phyloP scores from a whole-genome alignment of 805 yeast species.

The Metschnikowia picachoensis region DNA sequence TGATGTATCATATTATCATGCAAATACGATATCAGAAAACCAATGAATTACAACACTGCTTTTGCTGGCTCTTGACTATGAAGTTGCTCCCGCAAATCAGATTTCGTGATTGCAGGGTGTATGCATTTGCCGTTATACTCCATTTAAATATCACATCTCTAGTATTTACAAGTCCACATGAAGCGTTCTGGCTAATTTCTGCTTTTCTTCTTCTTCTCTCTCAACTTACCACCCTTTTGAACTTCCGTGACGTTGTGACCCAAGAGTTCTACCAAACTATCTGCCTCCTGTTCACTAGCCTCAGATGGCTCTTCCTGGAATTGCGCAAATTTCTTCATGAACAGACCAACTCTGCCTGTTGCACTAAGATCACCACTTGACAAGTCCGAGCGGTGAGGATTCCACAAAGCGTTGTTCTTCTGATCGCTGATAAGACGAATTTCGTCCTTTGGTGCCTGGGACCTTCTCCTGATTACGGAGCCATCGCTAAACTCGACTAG shows the following conservation, averaged over 20 bases:
- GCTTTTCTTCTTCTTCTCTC: conserved; percentile 36
- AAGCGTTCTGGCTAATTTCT: conserved; percentile 20
- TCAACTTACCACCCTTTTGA: conserved; percentile 52
- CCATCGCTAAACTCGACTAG: conserved; percentile 93
- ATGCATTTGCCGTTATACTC: neutral
- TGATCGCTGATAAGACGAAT: conserved; percentile 83
- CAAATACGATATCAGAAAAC: too few species aligned
- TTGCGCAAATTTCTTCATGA: conserved; percentile 59
- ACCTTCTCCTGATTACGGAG: conserved; percentile 75
- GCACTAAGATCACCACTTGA: conserved; percentile 75
- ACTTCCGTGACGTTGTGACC: conserved; percentile 55
- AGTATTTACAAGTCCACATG: conserved; percentile 5
- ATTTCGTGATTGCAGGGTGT: neutral
- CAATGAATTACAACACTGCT: too few species aligned
- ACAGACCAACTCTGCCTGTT: conserved; percentile 73
- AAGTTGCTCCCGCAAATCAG: neutral
- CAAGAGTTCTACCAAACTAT: conserved; percentile 57
- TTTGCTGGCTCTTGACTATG: neutral
- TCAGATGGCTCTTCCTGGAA: conserved; percentile 31
- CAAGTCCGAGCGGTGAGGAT: conserved; percentile 77
- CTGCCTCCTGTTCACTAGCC: conserved; percentile 30
- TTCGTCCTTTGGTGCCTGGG: conserved; percentile 87
- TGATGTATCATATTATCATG: too few species aligned
- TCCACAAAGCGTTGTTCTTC: conserved; percentile 85
- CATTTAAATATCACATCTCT: neutral